Conservation (phyloP, 2,329 filamentous ascomycete genomes). For the Akanthomyces muscarius region DNA sequence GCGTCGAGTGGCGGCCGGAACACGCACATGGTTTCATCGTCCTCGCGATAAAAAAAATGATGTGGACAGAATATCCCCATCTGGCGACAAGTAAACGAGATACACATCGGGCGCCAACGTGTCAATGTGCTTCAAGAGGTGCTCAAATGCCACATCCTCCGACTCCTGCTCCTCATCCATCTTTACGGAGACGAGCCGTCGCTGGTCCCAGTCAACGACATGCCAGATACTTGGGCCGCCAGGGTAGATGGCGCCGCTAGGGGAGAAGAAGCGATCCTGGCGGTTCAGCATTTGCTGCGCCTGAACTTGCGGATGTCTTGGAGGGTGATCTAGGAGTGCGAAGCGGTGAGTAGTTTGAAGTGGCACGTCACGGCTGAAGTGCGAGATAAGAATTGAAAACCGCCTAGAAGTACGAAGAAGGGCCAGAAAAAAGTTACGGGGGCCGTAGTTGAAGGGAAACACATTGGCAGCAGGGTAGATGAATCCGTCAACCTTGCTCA, state of each 20-base stretch:
- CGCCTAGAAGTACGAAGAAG: too few species aligned
- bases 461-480: too few species aligned
- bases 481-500: too few species aligned
- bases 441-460: too few species aligned
- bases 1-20: slow-evolving; percentile 25
- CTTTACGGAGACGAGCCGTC: slow-evolving; percentile 24
- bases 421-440: background rate
- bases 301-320: too few species aligned
- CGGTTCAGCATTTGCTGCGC: slow-evolving; percentile 1
- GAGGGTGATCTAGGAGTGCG: too few species aligned
- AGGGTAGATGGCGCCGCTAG: slow-evolving; percentile 8
- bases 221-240: slow-evolving; percentile 25
- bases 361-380: background rate
- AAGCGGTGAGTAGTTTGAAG: too few species aligned
- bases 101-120: slow-evolving; percentile 20
- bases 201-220: slow-evolving; percentile 25
- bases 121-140: slow-evolving; percentile 21
- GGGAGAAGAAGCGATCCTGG: slow-evolving; percentile 14
- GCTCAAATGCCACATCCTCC: slow-evolving; percentile 21
- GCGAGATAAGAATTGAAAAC: too few species aligned
- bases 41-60: slow-evolving; percentile 24
- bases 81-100: slow-evolving; percentile 20
- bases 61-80: slow-evolving; percentile 22
- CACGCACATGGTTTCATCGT: slow-evolving; percentile 27
- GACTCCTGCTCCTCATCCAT: slow-evolving; percentile 24